Conservation (phyloP, 306 rosid genomes). For the Castanopsis chinensis region DNA sequence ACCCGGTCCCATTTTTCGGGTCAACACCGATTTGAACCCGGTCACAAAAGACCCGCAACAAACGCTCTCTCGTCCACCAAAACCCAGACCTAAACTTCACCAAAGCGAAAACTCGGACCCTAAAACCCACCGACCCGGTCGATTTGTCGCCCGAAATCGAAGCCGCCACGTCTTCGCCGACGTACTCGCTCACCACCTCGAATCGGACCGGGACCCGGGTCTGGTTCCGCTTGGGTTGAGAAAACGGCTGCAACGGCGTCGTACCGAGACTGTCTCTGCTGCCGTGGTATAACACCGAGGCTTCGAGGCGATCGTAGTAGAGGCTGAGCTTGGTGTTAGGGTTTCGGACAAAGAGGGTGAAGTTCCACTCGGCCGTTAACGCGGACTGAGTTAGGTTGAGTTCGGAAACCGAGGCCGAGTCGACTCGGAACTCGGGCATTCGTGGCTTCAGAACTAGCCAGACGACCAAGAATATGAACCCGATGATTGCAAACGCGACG, state of each 20-base stretch:
- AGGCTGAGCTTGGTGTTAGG: constrained; percentile 17
- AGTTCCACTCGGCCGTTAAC: constrained; percentile 27
- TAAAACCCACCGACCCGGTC: constrained; percentile 13
- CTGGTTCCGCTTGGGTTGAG: constrained; percentile 1
- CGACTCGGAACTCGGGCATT: constrained; percentile 25
- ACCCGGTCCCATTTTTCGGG: constrained; percentile 8
- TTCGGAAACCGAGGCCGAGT: constrained; percentile 19
- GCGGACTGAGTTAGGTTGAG: constrained; percentile 9
- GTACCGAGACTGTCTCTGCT: not conserved
- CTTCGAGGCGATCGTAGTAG: constrained; percentile 13
- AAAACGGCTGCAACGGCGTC: constrained; percentile 8
- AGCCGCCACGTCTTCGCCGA: not conserved
- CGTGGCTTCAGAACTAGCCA: constrained; percentile 17
- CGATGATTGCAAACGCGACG: not conserved
- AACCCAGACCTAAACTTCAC: constrained; percentile 15
- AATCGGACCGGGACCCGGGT: constrained; percentile 1
- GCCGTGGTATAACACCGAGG: constrained; percentile 7
- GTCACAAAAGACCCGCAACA: constrained; percentile 15
- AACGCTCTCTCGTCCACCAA: not conserved
- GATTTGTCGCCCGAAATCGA: constrained; percentile 12
- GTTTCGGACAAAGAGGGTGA: constrained; percentile 19
- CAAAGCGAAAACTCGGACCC: not conserved
- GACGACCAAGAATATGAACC: not conserved
- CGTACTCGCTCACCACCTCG: not conserved
- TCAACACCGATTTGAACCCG: constrained; percentile 3